Evolutionary conservation across 2,329 filamentous ascomycete genomes (phyloP).

Genomic region (Periconia sp.): DNA sequence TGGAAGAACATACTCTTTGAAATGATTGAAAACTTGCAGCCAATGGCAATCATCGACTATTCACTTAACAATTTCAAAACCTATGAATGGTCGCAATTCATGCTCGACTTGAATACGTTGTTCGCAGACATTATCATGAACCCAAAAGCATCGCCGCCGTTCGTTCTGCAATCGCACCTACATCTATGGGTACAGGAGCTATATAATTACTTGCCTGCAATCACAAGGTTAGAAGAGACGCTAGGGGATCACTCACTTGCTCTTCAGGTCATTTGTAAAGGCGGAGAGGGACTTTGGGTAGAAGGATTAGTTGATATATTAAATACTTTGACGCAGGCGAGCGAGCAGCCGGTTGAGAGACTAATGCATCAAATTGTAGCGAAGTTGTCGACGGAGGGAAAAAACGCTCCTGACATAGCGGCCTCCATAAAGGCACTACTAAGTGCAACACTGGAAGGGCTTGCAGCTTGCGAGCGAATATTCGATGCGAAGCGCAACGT

Average conservation of each 20-base stretch:
- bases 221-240: conserved; percentile 26
- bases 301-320: conserved; percentile 23
- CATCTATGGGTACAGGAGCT: conserved; percentile 18
- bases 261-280: conserved; percentile 22
- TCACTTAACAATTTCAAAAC: conserved; percentile 22
- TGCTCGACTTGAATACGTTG: conserved; percentile 23
- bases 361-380: conserved; percentile 28
- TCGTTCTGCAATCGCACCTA: conserved; percentile 13
- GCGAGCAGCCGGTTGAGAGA: conserved; percentile 17
- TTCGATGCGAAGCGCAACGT: conserved; percentile 24
- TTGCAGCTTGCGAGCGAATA: conserved; percentile 28
- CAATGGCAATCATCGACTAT: conserved; percentile 16
- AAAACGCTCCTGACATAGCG: conserved; percentile 20
- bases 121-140: conserved; percentile 18
- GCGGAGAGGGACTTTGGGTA: conserved; percentile 12
- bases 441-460: conserved; percentile 16
- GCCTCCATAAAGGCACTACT: conserved; percentile 18
- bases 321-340: conserved; percentile 13
- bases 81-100: conserved; percentile 28
- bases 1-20: conserved; percentile 30
- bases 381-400: conserved; percentile 10
- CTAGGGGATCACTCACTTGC: conserved; percentile 10
- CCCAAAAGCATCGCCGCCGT: conserved; percentile 12
- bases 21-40: conserved; percentile 10
- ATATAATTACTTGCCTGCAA: conserved; percentile 13